Base-by-base conservation (phyloP, 164 flowering plant genomes). In the Platanus orientalis region DNA sequence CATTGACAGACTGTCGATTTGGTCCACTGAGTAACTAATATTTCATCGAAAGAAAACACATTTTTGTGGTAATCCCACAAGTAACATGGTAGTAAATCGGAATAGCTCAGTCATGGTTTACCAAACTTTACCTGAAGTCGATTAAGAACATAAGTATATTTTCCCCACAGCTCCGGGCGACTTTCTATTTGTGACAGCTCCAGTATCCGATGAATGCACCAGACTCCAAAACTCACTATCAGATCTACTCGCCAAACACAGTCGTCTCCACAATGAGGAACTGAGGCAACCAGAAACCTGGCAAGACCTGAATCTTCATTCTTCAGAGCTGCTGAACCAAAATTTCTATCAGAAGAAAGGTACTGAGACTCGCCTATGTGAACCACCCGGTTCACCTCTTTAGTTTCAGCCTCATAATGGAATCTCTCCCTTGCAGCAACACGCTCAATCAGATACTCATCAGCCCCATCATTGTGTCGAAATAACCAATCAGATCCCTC, bases 101-200 rank as follows among this genome's bases (percentile, higher is more conserved):
- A n/a, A n/a, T 32, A 32, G 9, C 5, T 0, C 14, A 42, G 47
- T 42, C 47, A 13, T 19, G 6, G 4, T 14, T 44, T 56, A 27
- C 17, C 23, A 20, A 50, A 59, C 21, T 62, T 63, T 81, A 94
- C 99, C 96, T 94, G 99, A 60, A 94, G 97, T 50, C 92, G 99
- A 68, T 94, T 94, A 27, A 94, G 89, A 24, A 94, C 96, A 20
- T 85, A 94, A 53, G 99, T 94, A 60, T 94, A 94, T 66, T 91
- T 91, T 20, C 99, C 99, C 99, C 99, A 94, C 4, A 94, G 80
- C 71, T 94, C 97, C 2, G 99, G 99, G 58, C 99, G 82, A 77
- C 99, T 94, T 76, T 94, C 99, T 96, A 92, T 84, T n/a, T 86
- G 83, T 48, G 99, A 88, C 42, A 94, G 82, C 58, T 86, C 96